phyloP scores from a whole-genome alignment of 2,329 filamentous ascomycete genomes.

The Zasmidium cellare region DNA sequence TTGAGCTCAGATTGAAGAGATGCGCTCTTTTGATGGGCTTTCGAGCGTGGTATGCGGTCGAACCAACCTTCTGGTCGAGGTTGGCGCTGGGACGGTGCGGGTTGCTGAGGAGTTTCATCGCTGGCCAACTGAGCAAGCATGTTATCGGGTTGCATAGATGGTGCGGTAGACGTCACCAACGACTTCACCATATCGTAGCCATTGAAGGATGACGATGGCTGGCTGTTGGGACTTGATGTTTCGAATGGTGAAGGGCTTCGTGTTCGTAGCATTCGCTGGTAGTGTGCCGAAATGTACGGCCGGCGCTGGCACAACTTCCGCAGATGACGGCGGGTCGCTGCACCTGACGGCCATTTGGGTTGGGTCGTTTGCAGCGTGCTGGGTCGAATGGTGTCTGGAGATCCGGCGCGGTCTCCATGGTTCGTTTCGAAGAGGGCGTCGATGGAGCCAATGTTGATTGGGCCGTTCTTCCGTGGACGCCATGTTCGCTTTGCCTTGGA shows the following conservation, averaged over 20 bases:
- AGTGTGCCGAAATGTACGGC: slow-evolving; percentile 63
- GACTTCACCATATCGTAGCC: slow-evolving; percentile 54
- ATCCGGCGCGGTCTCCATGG: slow-evolving; percentile 33
- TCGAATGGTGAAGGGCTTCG: slow-evolving; percentile 61
- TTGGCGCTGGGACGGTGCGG: slow-evolving; percentile 19
- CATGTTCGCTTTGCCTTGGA: slow-evolving; percentile 62
- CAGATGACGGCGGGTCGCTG: slow-evolving; percentile 58
- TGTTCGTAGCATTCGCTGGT: slow-evolving; percentile 61
- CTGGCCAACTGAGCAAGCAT: slow-evolving; percentile 48
- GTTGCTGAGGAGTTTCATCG: slow-evolving; percentile 26
- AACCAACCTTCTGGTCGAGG: slow-evolving; percentile 42
- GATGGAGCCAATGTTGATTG: slow-evolving; percentile 30
- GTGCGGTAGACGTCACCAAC: slow-evolving; percentile 51
- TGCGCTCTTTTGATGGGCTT: slow-evolving; percentile 53
- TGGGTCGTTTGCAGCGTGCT: slow-evolving; percentile 36
- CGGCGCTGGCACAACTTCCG: slow-evolving; percentile 62
- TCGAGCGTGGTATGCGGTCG: slow-evolving; percentile 43
- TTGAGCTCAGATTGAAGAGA: slow-evolving; percentile 50
- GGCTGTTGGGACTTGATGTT: slow-evolving; percentile 36
- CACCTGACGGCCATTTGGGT: slow-evolving; percentile 58
- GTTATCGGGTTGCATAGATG: slow-evolving; percentile 52
- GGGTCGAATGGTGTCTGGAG: slow-evolving; percentile 46
- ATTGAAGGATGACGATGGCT: slow-evolving; percentile 40
- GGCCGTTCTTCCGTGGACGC: slow-evolving; percentile 45
- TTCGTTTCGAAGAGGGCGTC: slow-evolving; percentile 25